phyloP scores from a whole-genome alignment of 2,329 filamentous ascomycete genomes.

The Teratosphaeriaceae sp. region DNA sequence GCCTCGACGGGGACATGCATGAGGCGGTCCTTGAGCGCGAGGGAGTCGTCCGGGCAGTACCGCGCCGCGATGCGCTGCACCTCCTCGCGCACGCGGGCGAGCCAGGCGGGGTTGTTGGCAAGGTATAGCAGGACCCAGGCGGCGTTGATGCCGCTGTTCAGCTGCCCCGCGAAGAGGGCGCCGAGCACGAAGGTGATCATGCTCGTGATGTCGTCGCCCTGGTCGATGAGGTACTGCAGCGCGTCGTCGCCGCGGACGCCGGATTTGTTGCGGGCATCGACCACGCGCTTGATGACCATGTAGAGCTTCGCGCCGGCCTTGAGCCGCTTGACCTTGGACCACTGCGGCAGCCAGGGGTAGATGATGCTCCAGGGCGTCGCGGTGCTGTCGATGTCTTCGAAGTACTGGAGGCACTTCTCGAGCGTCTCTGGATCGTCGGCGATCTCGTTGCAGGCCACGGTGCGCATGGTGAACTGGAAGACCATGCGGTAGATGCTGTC shows the following conservation, averaged over 20 bases:
- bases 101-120: conserved; percentile 42
- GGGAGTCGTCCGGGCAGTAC: conserved; percentile 31
- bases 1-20: conserved; percentile 43
- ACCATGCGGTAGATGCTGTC: conserved; percentile 47
- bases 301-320: conserved; percentile 44
- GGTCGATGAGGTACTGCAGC: conserved; percentile 49
- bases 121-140: conserved; percentile 49
- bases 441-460: conserved; percentile 48
- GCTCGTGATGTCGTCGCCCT: conserved; percentile 37
- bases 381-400: conserved; percentile 41
- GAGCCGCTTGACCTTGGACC: conserved; percentile 37
- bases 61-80: conserved; percentile 40
- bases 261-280: conserved; percentile 39
- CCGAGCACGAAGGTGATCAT: conserved; percentile 45
- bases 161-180: conserved; percentile 49
- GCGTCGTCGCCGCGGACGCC: conserved; percentile 44
- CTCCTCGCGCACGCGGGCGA: conserved; percentile 39
- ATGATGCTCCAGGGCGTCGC: conserved; percentile 43
- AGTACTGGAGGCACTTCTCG: conserved; percentile 38
- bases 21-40: conserved; percentile 34
- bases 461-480: conserved; percentile 53
- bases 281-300: conserved; percentile 42
- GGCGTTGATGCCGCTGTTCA: conserved; percentile 53
- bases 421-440: conserved; percentile 41
- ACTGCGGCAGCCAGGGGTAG: conserved; percentile 47